Evolutionary conservation across 768 basidiomycete species (phyloP).

Genomic region (Tricholoma bakamatsutake): DNA sequence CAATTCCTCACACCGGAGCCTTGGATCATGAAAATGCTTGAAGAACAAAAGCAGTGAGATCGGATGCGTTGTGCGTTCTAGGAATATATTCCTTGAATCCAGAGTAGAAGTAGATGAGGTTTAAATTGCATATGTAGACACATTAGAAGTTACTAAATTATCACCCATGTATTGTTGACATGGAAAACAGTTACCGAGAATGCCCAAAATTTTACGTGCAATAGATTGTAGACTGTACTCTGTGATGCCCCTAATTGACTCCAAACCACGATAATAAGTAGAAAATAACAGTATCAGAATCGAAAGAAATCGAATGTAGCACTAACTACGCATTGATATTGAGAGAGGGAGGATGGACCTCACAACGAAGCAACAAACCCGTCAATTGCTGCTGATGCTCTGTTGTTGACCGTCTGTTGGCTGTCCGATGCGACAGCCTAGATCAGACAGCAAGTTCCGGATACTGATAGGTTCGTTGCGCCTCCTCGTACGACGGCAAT

Average conservation of each 20-base stretch:
- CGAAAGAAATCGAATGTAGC: not conserved
- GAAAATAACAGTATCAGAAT: too few species aligned
- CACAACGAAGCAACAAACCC: not conserved
- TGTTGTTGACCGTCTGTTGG: not conserved
- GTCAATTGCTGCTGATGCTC: not conserved
- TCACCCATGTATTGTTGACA: not conserved
- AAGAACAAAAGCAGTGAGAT: conserved; percentile 32
- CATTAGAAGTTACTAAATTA: not conserved
- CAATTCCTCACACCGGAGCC: conserved; percentile 73
- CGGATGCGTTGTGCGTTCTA: too few species aligned
- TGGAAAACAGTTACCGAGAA: too few species aligned
- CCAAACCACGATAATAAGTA: too few species aligned
- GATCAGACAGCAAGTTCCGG: conserved; percentile 16
- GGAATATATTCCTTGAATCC: not conserved
- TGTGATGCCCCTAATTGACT: too few species aligned
- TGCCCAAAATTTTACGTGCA: too few species aligned
- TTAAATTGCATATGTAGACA: not conserved
- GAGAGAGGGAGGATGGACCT: not conserved
- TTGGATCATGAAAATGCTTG: conserved; percentile 63
- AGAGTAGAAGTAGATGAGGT: not conserved
- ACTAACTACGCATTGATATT: not conserved
- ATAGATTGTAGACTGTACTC: too few species aligned
- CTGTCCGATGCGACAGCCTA: not conserved
- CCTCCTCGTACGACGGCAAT: conserved; percentile 85
- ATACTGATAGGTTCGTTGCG: conserved; percentile 21